phyloP scores from a whole-genome alignment of 2,329 filamentous ascomycete species.

The Phaeoacremonium minimum region DNA sequence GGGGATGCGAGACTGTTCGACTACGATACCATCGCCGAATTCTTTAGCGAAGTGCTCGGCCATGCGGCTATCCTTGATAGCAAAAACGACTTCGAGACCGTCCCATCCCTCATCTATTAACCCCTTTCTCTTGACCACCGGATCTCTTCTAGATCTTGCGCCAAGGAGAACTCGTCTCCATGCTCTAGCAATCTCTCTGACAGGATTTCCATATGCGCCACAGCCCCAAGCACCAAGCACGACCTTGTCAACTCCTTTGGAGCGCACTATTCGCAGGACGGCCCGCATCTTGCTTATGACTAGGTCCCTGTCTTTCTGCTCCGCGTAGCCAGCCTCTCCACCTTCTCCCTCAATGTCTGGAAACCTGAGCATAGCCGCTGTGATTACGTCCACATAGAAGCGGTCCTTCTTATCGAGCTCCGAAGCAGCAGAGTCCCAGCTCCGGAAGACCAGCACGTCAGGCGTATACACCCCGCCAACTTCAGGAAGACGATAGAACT shows the following conservation, averaged over 20 bases:
- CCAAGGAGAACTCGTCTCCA: conserved; percentile 43
- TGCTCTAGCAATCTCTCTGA: conserved; percentile 50
- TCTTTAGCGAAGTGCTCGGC: conserved; percentile 44
- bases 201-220: conserved; percentile 59
- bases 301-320: conserved; percentile 44
- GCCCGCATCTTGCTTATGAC: conserved; percentile 51
- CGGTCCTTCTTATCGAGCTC: conserved; percentile 40
- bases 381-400: conserved; percentile 56
- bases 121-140: conserved; percentile 3
- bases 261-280: conserved; percentile 47
- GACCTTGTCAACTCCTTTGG: conserved; percentile 39
- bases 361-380: conserved; percentile 53
- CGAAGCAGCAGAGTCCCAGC: conserved; percentile 12
- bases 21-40: conserved; percentile 38
- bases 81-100: conserved; percentile 50
- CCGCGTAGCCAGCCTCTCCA: conserved; percentile 30
- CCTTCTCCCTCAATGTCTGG: conserved; percentile 43
- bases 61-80: conserved; percentile 47
- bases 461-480: conserved; percentile 50
- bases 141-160: conserved; percentile 8
- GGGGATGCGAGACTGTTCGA: too few species aligned
- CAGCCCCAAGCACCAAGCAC: conserved; percentile 64
- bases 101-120: conserved; percentile 27
- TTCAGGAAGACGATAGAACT: conserved; percentile 57
- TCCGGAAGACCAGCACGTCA: conserved; percentile 56